phyloP scores from a whole-genome alignment of 305 asterid species.

The Nicotiana rustica region DNA sequence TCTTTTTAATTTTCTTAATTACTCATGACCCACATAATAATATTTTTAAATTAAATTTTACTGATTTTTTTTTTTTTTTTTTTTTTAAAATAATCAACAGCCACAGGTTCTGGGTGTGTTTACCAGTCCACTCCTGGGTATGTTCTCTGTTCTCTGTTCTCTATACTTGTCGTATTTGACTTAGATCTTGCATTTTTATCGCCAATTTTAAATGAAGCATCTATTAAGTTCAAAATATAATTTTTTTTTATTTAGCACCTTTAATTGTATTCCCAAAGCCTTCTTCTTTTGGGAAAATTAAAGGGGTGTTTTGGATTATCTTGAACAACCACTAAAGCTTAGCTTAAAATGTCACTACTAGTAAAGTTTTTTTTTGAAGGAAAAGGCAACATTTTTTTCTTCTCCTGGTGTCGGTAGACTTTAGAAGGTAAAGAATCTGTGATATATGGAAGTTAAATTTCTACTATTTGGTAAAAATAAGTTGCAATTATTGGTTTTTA shows the following conservation, averaged over 20 bases:
- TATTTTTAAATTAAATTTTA: no score
- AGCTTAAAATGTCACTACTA: not conserved
- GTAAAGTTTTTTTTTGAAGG: not conserved
- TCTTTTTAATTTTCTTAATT: not conserved
- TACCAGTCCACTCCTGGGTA: slow-evolving; percentile 72
- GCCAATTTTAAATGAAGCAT: not conserved
- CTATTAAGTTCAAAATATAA: not conserved
- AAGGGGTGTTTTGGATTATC: not conserved
- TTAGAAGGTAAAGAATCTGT: no score
- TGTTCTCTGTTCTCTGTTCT: slow-evolving; percentile 33
- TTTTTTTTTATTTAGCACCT: not conserved
- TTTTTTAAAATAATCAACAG: slow-evolving; percentile 43
- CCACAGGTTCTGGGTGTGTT: slow-evolving; percentile 57
- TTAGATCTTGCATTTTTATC: slow-evolving; percentile 9
- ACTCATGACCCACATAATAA: no score
- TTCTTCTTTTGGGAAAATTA: not conserved
- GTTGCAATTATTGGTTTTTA: not conserved
- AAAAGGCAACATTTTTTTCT: not conserved
- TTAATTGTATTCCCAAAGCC: not conserved
- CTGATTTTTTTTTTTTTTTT: slow-evolving; percentile 24
- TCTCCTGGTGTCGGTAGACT: not conserved
- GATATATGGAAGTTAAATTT: no score
- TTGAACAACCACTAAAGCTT: not conserved
- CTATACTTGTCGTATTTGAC: not conserved
- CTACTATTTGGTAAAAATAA: no score